These are phyloP conservation scores for Fusarium nematophilum DNA, from an alignment of 2,329 filamentous ascomycete species.

Conservation along the genomic window DNA sequence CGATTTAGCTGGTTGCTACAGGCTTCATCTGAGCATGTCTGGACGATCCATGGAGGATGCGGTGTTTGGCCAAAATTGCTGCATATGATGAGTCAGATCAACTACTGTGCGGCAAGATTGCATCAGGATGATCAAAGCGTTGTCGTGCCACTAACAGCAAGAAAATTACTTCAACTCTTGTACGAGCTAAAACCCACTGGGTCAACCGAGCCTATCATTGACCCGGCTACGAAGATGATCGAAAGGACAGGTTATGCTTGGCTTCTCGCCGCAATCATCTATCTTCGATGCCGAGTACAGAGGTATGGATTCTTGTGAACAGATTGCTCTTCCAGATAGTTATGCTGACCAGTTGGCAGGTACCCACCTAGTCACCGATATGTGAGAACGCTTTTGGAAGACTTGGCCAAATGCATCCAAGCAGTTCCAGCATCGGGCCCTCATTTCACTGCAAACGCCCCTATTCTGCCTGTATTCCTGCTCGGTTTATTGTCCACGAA, in stretches of 20 bases:
- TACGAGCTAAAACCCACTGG: neutral
- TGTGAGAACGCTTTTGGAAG: neutral
- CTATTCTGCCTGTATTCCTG: conserved; percentile 9
- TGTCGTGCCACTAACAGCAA: conserved; percentile 4
- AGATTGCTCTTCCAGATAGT: neutral
- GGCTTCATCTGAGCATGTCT: conserved; percentile 1
- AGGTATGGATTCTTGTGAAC: conserved; percentile 3
- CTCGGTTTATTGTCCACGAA: conserved; percentile 1
- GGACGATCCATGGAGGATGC: conserved; percentile 3
- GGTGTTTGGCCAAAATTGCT: neutral
- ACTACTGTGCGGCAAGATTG: conserved; percentile 1
- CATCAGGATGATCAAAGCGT: neutral
- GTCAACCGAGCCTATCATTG: neutral
- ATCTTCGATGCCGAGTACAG: conserved; percentile 13
- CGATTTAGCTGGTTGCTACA: conserved; percentile 6
- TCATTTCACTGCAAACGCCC: conserved; percentile 2
- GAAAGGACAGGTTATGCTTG: conserved; percentile 14
- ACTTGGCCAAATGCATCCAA: conserved; percentile 8
- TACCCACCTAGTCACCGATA: conserved; percentile 1
- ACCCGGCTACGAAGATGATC: conserved; percentile 2
- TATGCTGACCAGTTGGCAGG: conserved; percentile 4
- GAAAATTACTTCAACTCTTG: conserved; percentile 5
- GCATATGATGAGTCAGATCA: conserved; percentile 5
- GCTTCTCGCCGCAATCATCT: conserved; percentile 15
- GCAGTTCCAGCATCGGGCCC: conserved; percentile 1